Evolutionary conservation across 805 yeast species (phyloP), one percentile per base, ranked within the genome.

Genomic region (Zygoascus bituminiphila): DNA sequence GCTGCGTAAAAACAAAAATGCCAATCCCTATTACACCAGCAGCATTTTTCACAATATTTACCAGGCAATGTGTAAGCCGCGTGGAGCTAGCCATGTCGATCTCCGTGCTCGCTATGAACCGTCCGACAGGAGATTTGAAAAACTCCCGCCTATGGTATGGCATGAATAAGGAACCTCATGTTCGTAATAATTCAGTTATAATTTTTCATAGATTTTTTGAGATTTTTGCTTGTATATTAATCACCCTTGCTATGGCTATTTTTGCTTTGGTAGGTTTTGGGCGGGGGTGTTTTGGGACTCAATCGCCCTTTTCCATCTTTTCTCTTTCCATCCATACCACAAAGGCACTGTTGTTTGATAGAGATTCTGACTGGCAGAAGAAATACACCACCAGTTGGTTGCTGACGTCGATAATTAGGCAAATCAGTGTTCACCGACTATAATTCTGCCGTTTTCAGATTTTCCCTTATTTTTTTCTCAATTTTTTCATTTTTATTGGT

Each of bases 91-190:
- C 17, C 42, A n/a, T 22, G 26, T 22, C 8, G 42, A 23, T 14
- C 15, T 22, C 1, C 51, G 73, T 17, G 67, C 53, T 2, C 46
- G 44, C 1, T 71, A 65, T 46, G 48, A 45, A 4, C 22, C 54
- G 1, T 72, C 70, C 1, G 81, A 76, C 52, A 54, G 64, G 50
- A 51, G 79, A 29, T 72, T 74, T 51, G 55, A 56, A 42, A 54
- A 54, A 31, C 54, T 57, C 17, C 20, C 50, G 12, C 50, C 20
- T 7, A 39, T 40, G 47, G 17, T 17, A 46, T 7, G n/a, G 19
- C 20, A 20, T 22, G 36, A 41, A 19, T 29, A 29, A 29, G 15
- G 4, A 6, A 6, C n/a, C 15, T 7, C 10, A 29, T 4, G 4
- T 29, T 12, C 33, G 7, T 2, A 29, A 2, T 4, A 29, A 12